phyloP scores from a whole-genome alignment of 805 yeast species.

The Saccharomycopsis microspora region DNA sequence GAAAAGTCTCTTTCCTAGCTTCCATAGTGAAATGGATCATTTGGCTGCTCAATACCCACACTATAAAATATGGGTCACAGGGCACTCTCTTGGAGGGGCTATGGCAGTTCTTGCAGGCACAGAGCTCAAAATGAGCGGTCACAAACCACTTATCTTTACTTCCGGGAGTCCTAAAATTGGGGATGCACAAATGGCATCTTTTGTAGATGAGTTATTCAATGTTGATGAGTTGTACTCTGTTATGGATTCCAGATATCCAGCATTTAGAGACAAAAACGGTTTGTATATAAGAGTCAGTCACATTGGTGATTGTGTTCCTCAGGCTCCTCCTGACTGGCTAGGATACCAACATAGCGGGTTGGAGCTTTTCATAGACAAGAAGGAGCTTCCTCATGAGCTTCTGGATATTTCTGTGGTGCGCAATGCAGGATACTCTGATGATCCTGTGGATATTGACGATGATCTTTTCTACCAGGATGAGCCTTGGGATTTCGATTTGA shows the following conservation, averaged over 20 bases:
- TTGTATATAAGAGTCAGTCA: conserved; percentile 43
- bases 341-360: conserved; percentile 38
- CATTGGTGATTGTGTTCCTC: conserved; percentile 46
- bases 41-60: conserved; percentile 30
- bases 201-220: conserved; percentile 40
- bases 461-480: not conserved
- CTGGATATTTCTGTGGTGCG: not conserved
- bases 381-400: conserved; percentile 22
- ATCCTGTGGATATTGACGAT: not conserved
- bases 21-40: conserved; percentile 17
- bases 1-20: conserved; percentile 29
- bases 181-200: conserved; percentile 34
- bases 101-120: conserved; percentile 50
- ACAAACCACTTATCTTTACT: conserved; percentile 42
- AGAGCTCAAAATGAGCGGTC: conserved; percentile 46
- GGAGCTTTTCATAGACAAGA: conserved; percentile 34
- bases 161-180: conserved; percentile 64
- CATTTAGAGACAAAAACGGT: conserved; percentile 24
- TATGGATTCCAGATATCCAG: conserved; percentile 12
- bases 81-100: conserved; percentile 76
- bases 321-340: conserved; percentile 29
- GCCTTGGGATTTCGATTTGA: no score
- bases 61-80: conserved; percentile 43
- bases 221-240: conserved; percentile 19
- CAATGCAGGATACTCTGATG: not conserved